These are phyloP conservation scores for Pogostemon cablin DNA, from an alignment of 257 asterid genomes.

Conservation along the genomic window DNA sequence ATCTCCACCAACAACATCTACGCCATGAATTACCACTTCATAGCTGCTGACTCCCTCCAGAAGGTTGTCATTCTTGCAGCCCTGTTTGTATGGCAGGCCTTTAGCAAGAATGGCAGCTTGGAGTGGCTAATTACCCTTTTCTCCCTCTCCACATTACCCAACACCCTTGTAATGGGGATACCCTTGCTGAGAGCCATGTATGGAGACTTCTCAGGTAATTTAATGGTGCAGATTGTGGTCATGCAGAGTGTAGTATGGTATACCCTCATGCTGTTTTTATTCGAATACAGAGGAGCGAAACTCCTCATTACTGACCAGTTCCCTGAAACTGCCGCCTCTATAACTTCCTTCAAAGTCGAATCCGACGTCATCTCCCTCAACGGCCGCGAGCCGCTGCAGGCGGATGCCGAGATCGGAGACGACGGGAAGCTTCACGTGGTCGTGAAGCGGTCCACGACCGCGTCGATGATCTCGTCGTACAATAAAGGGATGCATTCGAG, in stretches of 20 bases:
- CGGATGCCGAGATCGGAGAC: constrained; percentile 86
- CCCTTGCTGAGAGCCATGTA: constrained; percentile 89
- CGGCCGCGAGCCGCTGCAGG: constrained; percentile 83
- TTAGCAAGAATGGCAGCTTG: constrained; percentile 57
- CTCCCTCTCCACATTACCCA: constrained; percentile 86
- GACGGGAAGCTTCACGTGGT: constrained; percentile 90
- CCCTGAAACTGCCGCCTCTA: constrained; percentile 85
- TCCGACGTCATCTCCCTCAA: constrained; percentile 81
- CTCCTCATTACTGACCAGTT: constrained; percentile 74
- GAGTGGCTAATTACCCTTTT: constrained; percentile 90
- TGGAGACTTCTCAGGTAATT: constrained; percentile 82
- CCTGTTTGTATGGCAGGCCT: constrained; percentile 65
- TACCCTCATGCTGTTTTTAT: constrained; percentile 77
- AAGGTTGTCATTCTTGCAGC: constrained; percentile 71
- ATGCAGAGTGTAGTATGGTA: constrained; percentile 92
- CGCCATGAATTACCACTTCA: constrained; percentile 85
- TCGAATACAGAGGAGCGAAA: constrained; percentile 83
- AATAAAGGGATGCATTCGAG: constrained; percentile 52
- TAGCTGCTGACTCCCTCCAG: constrained; percentile 84
- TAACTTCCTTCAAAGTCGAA: constrained; percentile 76
- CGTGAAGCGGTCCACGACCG: constrained; percentile 61
- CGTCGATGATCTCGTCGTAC: constrained; percentile 56
- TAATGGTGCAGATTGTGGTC: constrained; percentile 93
- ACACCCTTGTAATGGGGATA: constrained; percentile 92
- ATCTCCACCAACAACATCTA: constrained; percentile 74